Percentiles rank a stretch among this genome's conserved stretches.
phyloP scores from a whole-genome alignment of 2,329 filamentous ascomycete species.

The Lecanicillium sp. region DNA sequence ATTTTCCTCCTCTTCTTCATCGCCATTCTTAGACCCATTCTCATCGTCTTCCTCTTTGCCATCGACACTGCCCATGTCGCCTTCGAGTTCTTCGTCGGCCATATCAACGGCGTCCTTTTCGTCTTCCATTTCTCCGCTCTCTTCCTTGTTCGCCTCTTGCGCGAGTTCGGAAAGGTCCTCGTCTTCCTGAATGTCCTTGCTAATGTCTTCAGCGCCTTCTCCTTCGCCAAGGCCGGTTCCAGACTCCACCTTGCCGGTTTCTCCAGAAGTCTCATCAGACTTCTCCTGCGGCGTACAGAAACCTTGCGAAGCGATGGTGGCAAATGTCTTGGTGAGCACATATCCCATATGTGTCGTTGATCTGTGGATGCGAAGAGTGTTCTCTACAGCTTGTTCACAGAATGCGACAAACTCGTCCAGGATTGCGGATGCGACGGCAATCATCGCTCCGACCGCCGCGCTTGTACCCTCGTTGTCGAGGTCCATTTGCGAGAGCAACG shows the following conservation, averaged over 20 bases:
- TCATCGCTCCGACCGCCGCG: constrained; percentile 21
- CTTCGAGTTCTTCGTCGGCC: constrained; percentile 87
- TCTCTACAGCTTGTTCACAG: constrained; percentile 48
- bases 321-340: constrained; percentile 68
- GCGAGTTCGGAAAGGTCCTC: constrained; percentile 90
- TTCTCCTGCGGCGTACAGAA: constrained; percentile 89
- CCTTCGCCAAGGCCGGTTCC: constrained; percentile 94
- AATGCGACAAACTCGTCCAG: constrained; percentile 63
- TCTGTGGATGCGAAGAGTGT: constrained; percentile 58
- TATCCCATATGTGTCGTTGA: constrained; percentile 68
- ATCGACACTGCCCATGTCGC: constrained; percentile 63
- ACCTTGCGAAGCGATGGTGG: constrained; percentile 71
- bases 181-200: constrained; percentile 89
- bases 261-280: constrained; percentile 58
- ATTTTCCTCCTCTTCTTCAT: constrained; percentile 58
- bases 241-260: constrained; percentile 74
- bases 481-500: constrained; percentile 24
- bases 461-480: constrained; percentile 18
- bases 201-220: constrained; percentile 93
- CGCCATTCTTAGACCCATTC: constrained; percentile 51
- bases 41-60: constrained; percentile 54
- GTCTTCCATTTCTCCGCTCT: constrained; percentile 61
- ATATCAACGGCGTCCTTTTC: constrained; percentile 85
- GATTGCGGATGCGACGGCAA: constrained; percentile 50
- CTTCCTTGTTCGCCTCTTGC: constrained; percentile 67